These are phyloP conservation scores for Ananas comosus DNA, from an alignment of 176 grass and related monocot genomes.

Conservation along the genomic window DNA sequence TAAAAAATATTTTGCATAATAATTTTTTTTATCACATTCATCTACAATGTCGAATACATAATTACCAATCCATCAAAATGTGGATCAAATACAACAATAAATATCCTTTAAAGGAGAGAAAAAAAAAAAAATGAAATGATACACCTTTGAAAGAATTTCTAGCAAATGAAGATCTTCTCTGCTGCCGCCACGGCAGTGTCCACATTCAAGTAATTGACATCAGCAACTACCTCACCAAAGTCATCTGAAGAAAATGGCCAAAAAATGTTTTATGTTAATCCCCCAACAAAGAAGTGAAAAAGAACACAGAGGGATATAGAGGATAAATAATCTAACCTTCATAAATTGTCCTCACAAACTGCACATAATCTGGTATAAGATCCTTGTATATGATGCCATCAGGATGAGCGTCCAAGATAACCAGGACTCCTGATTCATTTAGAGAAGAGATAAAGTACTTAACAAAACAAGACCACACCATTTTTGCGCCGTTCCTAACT, in stretches of 20 bases:
- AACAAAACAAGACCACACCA: neutral
- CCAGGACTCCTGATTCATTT: slow-evolving; percentile 49
- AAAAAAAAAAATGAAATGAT: neutral
- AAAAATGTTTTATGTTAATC: neutral
- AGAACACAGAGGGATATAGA: neutral
- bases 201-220: slow-evolving; percentile 82
- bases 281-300: neutral
- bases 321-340: slow-evolving; percentile 45
- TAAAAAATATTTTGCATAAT: too few species aligned
- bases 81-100: neutral
- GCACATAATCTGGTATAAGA: slow-evolving; percentile 66
- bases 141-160: neutral
- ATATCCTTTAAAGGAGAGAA: neutral
- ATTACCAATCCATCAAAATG: neutral
- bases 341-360: slow-evolving; percentile 62
- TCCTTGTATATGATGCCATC: slow-evolving; percentile 76
- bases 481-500: neutral
- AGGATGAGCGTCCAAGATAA: slow-evolving; percentile 72
- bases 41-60: too few species aligned
- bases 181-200: slow-evolving; percentile 24
- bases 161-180: slow-evolving; percentile 66
- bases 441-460: slow-evolving; percentile 7
- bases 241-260: slow-evolving; percentile 34
- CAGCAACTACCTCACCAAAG: slow-evolving; percentile 43
- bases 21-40: too few species aligned